Conservation (phyloP, 208 protist species). For the Wallacemonas sp. region DNA sequence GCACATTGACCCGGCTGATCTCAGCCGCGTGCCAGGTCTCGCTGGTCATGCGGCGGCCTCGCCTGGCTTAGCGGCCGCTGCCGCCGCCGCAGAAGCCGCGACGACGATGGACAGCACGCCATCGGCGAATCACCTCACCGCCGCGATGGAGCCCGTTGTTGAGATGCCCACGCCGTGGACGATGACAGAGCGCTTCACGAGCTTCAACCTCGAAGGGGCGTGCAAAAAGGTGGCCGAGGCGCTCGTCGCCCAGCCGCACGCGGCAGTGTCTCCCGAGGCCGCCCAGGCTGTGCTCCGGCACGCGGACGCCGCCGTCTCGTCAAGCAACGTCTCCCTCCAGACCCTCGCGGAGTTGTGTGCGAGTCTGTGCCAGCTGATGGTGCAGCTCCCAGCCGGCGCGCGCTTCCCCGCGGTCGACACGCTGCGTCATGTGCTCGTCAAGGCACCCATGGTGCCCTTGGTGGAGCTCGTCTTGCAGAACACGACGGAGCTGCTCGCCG, state of each 20-base stretch:
- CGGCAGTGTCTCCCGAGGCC: neutral
- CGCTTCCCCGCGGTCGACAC: constrained; percentile 42
- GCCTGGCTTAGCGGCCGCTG: neutral
- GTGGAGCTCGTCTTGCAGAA: constrained; percentile 5
- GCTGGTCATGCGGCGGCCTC: neutral
- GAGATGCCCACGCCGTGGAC: constrained; percentile 6
- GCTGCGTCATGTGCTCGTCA: constrained; percentile 28
- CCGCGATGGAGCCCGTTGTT: no score
- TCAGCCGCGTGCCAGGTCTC: constrained; percentile 29
- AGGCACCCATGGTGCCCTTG: neutral
- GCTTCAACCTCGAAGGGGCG: constrained; percentile 15
- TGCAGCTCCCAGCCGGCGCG: constrained; percentile 24
- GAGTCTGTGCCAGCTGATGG: constrained; percentile 19
- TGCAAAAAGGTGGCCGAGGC: constrained; percentile 4
- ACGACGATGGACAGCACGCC: no score
- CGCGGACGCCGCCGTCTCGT: neutral
- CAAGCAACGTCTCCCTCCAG: neutral
- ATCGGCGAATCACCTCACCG: no score
- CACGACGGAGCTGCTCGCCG: neutral
- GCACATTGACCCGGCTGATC: constrained; percentile 56
- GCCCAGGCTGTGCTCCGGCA: neutral
- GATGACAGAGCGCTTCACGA: neutral
- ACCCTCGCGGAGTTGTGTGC: constrained; percentile 16
- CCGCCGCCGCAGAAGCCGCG: constrained; percentile 12
- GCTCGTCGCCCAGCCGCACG: neutral